phyloP scores from a whole-genome alignment of 768 basidiomycete genomes.

The Agaricus blazei region DNA sequence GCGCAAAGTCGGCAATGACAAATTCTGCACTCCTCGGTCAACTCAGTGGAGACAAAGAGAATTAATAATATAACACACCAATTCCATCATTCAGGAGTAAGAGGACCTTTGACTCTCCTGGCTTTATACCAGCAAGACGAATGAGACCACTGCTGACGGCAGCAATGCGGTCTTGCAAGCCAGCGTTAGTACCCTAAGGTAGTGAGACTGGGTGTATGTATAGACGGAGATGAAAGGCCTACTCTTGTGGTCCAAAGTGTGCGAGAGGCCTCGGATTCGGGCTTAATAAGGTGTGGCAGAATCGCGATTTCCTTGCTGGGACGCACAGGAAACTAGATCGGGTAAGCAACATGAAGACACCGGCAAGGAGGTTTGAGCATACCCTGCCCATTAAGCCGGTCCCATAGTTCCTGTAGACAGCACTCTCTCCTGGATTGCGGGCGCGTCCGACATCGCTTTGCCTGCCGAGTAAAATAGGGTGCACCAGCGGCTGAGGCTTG shows the following conservation, averaged over 20 bases:
- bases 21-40: conserved; percentile 48
- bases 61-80: conserved; percentile 36
- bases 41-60: not conserved
- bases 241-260: conserved; percentile 82
- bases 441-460: conserved; percentile 89
- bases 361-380: conserved; percentile 10
- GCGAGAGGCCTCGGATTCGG: conserved; percentile 60
- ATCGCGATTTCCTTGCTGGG: conserved; percentile 70
- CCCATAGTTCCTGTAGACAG: conserved; percentile 87
- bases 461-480: conserved; percentile 88
- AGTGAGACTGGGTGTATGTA: not conserved
- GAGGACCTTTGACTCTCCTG: conserved; percentile 63
- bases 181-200: conserved; percentile 65
- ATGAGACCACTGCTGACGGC: conserved; percentile 73
- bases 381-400: conserved; percentile 81
- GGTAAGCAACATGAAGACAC: not conserved
- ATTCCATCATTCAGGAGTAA: conserved; percentile 75
- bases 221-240: conserved; percentile 10
- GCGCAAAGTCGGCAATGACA: conserved; percentile 72
- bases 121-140: conserved; percentile 46
- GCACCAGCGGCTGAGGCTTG: conserved; percentile 80
- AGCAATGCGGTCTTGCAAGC: conserved; percentile 64
- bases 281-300: conserved; percentile 59
- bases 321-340: conserved; percentile 59
- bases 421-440: conserved; percentile 76